Percentiles rank a stretch among this genome's conserved stretches.
Evolutionary conservation across 2,329 filamentous ascomycete species (phyloP).

Genomic region (Rutstroemia sp.): DNA sequence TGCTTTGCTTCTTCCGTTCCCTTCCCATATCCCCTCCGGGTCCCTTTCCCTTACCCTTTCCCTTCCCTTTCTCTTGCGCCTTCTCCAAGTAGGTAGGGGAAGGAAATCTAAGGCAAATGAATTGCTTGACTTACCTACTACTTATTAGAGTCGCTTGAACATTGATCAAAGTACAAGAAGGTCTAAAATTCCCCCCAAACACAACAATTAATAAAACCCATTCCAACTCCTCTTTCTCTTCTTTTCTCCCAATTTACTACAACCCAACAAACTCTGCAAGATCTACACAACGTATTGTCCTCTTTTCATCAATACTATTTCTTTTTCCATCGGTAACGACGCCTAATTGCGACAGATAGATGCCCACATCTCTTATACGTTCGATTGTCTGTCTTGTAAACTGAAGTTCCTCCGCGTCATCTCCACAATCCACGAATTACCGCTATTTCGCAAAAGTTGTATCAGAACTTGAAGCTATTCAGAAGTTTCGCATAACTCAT

Average conservation of each 20-base stretch:
- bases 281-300: slow-evolving; percentile 14
- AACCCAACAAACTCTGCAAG: slow-evolving; percentile 18
- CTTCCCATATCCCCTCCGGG: not conserved
- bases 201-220: not conserved
- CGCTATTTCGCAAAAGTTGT: slow-evolving; percentile 11
- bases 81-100: not conserved
- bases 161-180: too few relatives aligned
- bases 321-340: slow-evolving; percentile 16
- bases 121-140: too few relatives aligned
- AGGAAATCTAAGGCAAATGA: too few relatives aligned
- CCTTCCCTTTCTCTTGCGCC: not conserved
- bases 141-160: too few relatives aligned
- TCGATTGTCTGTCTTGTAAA: not conserved
- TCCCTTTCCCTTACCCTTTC: not conserved
- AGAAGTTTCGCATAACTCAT: slow-evolving; percentile 11
- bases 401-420: slow-evolving; percentile 5
- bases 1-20: slow-evolving; percentile 5
- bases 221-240: not conserved
- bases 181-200: not conserved
- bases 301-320: slow-evolving; percentile 20
- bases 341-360: slow-evolving; percentile 11
- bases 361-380: slow-evolving; percentile 9
- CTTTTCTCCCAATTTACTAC: slow-evolving; percentile 7
- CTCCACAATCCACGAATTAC: slow-evolving; percentile 6
- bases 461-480: slow-evolving; percentile 27